Evolutionary conservation across 805 yeast genomes (phyloP), one percentile per base, ranked within the genome.

Genomic region (Isabelozyma rhagii): DNA sequence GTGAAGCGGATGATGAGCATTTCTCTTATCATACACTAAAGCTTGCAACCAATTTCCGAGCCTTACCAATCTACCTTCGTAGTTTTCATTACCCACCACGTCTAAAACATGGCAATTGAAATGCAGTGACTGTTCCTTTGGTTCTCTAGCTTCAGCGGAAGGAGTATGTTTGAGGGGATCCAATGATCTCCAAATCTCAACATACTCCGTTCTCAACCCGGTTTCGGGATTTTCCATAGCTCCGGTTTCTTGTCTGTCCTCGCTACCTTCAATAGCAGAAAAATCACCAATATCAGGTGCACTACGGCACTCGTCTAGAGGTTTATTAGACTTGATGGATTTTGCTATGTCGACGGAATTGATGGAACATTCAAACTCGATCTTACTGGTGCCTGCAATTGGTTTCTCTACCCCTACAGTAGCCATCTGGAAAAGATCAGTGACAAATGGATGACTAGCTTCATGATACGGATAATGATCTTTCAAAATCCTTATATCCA

Each of bases 41-140:
- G 82, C 85, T 59, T 80, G 83, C 3, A 67, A 58, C 82, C 83
- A 81, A 42, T 72, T 70, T 5, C 83, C 85, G 11, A 79, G 60
- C 34, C 68, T 59, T 5, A 81, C 67, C n/a, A 74, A 56, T 41
- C 77, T 67, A 1, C 85, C 87, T 27, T 70, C 62, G 45, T 51
- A 66, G n/a, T 49, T 52, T 0, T 53, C 61, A 3, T 52, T 28
- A 5, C 27, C 38, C 27, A 46, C 5, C 41, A 58, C 61, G 36
- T 31, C 36, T 5, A 61, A 54, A 11, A 62, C 62, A 15, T 72
- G 60, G 53, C 11, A 41, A 31, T 39, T 51, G 51, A 14, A 52
- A 48, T 38, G 51, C 51, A 6, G 49, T 25, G 6, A 29, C 10
- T 14, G 13, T 3, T 50, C 53, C 5, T 52, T 50, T 1, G 50